A percentile compares a stretch with the other conserved stretches of the same genome.
These are phyloP conservation scores for Aeminium ludgeri DNA, from an alignment of 495 filamentous ascomycete species.

Conservation along the genomic window DNA sequence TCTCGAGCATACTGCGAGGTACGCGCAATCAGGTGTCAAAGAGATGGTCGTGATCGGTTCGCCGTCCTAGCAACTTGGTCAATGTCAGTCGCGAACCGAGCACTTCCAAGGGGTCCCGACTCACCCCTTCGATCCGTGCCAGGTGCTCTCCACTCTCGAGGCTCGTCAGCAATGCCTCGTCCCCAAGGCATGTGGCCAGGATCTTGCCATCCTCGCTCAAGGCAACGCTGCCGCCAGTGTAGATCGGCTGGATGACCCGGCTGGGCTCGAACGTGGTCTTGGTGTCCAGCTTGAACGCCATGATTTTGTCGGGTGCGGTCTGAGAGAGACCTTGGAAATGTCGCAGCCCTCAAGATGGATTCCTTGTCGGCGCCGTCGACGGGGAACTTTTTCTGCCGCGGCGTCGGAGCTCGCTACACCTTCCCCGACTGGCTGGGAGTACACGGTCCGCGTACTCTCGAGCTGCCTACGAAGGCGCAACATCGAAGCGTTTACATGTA, in stretches of 20 bases:
- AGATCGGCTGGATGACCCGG: slow-evolving; percentile 76
- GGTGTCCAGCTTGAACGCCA: slow-evolving; percentile 24
- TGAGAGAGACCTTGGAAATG: no score
- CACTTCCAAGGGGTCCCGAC: slow-evolving; percentile 3
- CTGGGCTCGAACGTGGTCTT: slow-evolving; percentile 78
- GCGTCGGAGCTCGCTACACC: neutral
- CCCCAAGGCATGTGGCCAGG: slow-evolving; percentile 69
- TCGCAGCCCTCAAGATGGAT: no score
- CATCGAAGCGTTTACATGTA: neutral
- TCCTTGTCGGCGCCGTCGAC: no score
- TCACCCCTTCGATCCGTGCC: slow-evolving; percentile 74
- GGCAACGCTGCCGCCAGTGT: slow-evolving; percentile 76
- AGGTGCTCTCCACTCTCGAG: slow-evolving; percentile 68
- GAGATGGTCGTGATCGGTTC: slow-evolving; percentile 69
- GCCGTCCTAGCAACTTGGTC: slow-evolving; percentile 50
- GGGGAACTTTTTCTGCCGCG: neutral
- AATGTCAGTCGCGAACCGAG: slow-evolving; percentile 17
- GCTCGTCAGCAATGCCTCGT: slow-evolving; percentile 79
- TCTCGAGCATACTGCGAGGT: slow-evolving; percentile 78
- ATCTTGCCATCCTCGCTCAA: slow-evolving; percentile 68
- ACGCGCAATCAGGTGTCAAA: slow-evolving; percentile 78
- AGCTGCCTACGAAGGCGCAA: neutral
- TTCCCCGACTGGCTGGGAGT: neutral
- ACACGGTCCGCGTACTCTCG: neutral
- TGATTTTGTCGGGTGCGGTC: slow-evolving; percentile 1